Conservation (phyloP, 805 yeast species). For the Metschnikowia drakensbergensis region DNA sequence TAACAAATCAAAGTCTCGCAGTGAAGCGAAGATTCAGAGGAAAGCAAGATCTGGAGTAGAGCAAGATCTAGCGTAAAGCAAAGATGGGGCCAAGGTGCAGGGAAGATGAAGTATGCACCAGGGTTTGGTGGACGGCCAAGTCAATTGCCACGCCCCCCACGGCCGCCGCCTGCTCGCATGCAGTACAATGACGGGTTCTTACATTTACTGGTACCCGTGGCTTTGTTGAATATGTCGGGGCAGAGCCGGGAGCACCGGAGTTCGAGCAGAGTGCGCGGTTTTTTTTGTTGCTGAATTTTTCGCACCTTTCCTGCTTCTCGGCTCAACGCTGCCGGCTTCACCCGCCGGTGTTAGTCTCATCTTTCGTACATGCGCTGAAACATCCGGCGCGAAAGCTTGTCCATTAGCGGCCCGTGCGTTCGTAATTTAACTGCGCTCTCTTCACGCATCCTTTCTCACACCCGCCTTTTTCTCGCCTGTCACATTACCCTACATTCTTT, state of each 20-base stretch:
- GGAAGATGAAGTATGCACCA: no score
- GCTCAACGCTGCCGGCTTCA: slow-evolving; percentile 8
- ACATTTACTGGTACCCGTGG: no score
- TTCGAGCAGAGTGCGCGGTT: neutral
- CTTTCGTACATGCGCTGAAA: neutral
- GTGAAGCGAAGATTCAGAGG: no score
- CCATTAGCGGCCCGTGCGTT: slow-evolving; percentile 6
- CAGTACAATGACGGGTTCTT: no score
- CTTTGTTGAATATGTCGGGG: no score
- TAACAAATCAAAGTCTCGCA: no score
- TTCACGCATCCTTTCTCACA: neutral
- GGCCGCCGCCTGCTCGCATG: no score
- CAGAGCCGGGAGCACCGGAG: neutral
- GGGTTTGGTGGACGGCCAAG: no score
- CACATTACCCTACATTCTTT: neutral
- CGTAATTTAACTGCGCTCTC: slow-evolving; percentile 3
- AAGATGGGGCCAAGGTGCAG: no score
- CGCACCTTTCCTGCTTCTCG: slow-evolving; percentile 5
- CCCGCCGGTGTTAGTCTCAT: slow-evolving; percentile 7
- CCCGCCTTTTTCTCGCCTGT: slow-evolving; percentile 1
- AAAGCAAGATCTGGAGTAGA: no score
- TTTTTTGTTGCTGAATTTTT: slow-evolving; percentile 1
- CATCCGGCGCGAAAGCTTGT: slow-evolving; percentile 4
- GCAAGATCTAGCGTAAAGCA: no score
- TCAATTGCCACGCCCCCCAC: no score